Evolutionary conservation across 805 yeast genomes (phyloP).

Genomic region (Brettanomyces sp.): DNA sequence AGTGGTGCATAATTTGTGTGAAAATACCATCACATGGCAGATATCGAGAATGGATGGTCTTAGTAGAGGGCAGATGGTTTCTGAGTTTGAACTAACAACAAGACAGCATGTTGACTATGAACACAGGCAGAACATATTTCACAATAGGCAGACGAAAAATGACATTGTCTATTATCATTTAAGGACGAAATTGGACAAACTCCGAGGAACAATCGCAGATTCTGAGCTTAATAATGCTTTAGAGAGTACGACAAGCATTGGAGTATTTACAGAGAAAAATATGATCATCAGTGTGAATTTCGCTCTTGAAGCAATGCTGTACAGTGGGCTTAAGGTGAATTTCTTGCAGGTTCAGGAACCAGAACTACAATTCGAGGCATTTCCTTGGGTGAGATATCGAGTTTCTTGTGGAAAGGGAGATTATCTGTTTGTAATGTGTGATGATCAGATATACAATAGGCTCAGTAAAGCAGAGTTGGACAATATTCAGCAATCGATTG

Average conservation of each 20-base stretch:
- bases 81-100: conserved; percentile 24
- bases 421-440: conserved; percentile 19
- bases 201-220: conserved; percentile 1
- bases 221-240: conserved; percentile 21
- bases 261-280: conserved; percentile 2
- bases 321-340: conserved; percentile 58
- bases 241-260: conserved; percentile 14
- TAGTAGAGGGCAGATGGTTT: conserved; percentile 25
- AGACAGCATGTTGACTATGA: conserved; percentile 7
- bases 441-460: conserved; percentile 12
- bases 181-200: conserved; percentile 20
- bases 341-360: conserved; percentile 61
- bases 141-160: conserved; percentile 24
- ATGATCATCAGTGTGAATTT: conserved; percentile 26
- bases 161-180: conserved; percentile 25
- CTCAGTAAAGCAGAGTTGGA: conserved; percentile 6
- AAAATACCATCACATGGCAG: conserved; percentile 64
- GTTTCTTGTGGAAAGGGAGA: conserved; percentile 27
- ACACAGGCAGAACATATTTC: conserved; percentile 14
- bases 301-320: conserved; percentile 53
- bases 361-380: conserved; percentile 44
- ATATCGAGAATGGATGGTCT: conserved; percentile 57
- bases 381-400: conserved; percentile 71
- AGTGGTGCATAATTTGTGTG: conserved; percentile 64
- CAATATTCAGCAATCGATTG: background rate